Conservation (phyloP, 139 green algal species). For the Nannochloris sp. region DNA sequence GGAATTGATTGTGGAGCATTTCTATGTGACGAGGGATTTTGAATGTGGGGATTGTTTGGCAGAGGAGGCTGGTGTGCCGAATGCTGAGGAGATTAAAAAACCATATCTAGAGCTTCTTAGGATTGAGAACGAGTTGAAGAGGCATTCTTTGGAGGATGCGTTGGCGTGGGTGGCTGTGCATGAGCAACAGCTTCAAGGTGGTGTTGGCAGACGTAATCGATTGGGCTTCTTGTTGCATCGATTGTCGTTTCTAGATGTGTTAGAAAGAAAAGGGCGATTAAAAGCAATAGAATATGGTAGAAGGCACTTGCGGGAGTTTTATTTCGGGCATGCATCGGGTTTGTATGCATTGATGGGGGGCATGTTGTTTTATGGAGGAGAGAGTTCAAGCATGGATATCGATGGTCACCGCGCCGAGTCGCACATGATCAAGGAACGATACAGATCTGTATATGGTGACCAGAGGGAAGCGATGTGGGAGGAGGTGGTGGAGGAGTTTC, state of each 20-base stretch:
- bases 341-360: conserved; percentile 86
- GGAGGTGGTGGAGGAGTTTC: conserved; percentile 60
- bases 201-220: neutral
- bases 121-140: conserved; percentile 63
- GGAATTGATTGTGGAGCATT: conserved; percentile 78
- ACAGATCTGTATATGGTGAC: conserved; percentile 46
- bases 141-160: conserved; percentile 56
- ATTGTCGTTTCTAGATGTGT: conserved; percentile 67
- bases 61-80: conserved; percentile 56
- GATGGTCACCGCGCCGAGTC: neutral
- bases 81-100: conserved; percentile 34
- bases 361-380: conserved; percentile 53
- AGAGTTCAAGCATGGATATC: neutral
- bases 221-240: conserved; percentile 83
- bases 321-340: conserved; percentile 35
- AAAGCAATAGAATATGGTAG: conserved; percentile 68
- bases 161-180: conserved; percentile 74
- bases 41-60: conserved; percentile 67
- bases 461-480: conserved; percentile 53
- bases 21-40: conserved; percentile 80
- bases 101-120: conserved; percentile 68
- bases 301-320: conserved; percentile 49
- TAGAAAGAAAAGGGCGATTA: conserved; percentile 33
- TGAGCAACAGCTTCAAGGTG: conserved; percentile 19
- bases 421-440: neutral